A percentile compares a stretch with the other conserved stretches of the same genome.
These are phyloP conservation scores for Nigrospora osmanthi DNA, from an alignment of 2,329 filamentous ascomycete species.

Conservation along the genomic window DNA sequence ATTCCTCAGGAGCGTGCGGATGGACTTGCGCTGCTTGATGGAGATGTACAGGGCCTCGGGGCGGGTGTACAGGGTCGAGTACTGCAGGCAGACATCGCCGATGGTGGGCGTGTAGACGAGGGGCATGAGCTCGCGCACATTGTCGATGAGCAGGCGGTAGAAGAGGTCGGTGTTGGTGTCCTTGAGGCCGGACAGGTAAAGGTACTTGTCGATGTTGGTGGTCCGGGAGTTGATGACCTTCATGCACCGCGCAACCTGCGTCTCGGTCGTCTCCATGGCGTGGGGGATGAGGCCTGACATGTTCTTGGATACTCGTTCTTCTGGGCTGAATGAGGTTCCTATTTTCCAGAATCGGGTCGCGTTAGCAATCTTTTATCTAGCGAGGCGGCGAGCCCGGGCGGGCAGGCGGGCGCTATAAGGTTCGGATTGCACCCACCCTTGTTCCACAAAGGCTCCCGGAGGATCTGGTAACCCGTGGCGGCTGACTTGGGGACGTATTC, in stretches of 20 bases:
- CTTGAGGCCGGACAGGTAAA: conserved; percentile 72
- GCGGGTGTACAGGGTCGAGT: conserved; percentile 91
- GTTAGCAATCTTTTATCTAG: conserved; percentile 4
- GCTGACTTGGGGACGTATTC: conserved; percentile 43
- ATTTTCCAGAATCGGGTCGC: conserved; percentile 2
- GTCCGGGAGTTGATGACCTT: conserved; percentile 64
- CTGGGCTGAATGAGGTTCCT: conserved; percentile 59
- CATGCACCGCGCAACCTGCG: conserved; percentile 59
- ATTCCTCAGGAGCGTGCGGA: conserved; percentile 81
- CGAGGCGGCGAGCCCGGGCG: neutral
- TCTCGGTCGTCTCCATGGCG: conserved; percentile 52
- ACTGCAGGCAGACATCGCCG: conserved; percentile 92
- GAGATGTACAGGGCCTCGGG: conserved; percentile 96
- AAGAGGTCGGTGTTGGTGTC: conserved; percentile 73
- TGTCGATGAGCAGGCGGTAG: conserved; percentile 73
- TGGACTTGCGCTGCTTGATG: conserved; percentile 86
- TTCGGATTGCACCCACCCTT: conserved; percentile 41
- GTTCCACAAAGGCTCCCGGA: conserved; percentile 57
- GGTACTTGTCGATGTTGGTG: conserved; percentile 72
- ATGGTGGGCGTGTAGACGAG: conserved; percentile 86
- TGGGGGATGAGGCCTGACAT: conserved; percentile 59
- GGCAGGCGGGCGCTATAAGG: conserved; percentile 3
- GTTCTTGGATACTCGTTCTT: conserved; percentile 56
- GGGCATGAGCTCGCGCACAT: conserved; percentile 71
- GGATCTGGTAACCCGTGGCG: conserved; percentile 53